These are phyloP conservation scores for Solanum pimpinellifolium DNA, from an alignment of 257 asterid genomes.

Conservation along the genomic window DNA sequence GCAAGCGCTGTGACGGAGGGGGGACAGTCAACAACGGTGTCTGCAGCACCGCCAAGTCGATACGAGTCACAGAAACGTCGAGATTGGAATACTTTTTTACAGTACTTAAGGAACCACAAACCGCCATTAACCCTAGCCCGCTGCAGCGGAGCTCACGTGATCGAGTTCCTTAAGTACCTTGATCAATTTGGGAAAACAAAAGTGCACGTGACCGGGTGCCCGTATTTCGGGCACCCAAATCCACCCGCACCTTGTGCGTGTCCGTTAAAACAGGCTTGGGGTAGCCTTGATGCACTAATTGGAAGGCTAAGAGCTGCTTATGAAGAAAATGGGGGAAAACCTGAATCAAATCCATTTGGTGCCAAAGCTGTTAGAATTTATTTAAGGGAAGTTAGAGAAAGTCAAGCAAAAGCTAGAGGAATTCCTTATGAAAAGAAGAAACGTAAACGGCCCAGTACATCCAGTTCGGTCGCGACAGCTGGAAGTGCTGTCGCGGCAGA, in stretches of 20 bases:
- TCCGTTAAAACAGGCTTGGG: conserved; percentile 38
- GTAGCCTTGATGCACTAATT: conserved; percentile 40
- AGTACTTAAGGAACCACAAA: conserved; percentile 30
- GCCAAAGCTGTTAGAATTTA: conserved; percentile 35
- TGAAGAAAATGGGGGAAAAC: conserved; percentile 35
- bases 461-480: neutral
- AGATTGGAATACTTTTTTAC: conserved; percentile 40
- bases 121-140: conserved; percentile 31
- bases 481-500: neutral
- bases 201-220: conserved; percentile 33
- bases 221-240: conserved; percentile 33
- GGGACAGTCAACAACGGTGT: conserved; percentile 5
- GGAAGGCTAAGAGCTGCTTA: conserved; percentile 41
- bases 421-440: conserved; percentile 38
- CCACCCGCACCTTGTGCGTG: conserved; percentile 40
- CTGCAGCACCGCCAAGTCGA: conserved; percentile 28
- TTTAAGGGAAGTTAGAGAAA: conserved; percentile 34
- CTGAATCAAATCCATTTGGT: conserved; percentile 38
- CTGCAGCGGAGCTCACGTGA: conserved; percentile 47
- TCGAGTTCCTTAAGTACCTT: conserved; percentile 35
- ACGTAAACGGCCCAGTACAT: conserved; percentile 16
- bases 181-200: conserved; percentile 44
- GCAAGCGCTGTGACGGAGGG: neutral
- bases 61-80: conserved; percentile 41
- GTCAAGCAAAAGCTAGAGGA: conserved; percentile 41